A percentile compares a stretch with the other conserved stretches of the same genome.
phyloP scores from a whole-genome alignment of 352 stramenopile species.

The Pythium pyrilobum region DNA sequence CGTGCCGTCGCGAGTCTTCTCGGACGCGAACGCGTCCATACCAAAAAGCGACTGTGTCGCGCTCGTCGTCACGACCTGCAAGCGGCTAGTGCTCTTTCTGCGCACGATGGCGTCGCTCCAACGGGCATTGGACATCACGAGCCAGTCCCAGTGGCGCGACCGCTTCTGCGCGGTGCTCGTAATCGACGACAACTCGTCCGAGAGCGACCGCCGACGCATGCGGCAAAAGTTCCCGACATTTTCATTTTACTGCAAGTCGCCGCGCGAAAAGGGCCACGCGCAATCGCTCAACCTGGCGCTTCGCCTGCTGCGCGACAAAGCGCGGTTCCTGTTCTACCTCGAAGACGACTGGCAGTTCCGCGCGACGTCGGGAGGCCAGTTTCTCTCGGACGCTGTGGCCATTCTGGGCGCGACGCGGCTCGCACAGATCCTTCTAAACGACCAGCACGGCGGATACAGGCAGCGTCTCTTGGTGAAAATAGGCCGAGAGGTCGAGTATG shows the following conservation, averaged over 20 bases:
- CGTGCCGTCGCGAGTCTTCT: not conserved
- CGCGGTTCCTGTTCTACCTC: constrained; percentile 48
- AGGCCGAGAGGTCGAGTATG: constrained; percentile 23
- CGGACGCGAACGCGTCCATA: too few species aligned
- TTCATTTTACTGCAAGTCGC: constrained; percentile 30
- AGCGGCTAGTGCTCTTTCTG: constrained; percentile 40
- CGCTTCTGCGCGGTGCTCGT: constrained; percentile 44
- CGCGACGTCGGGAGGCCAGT: not conserved
- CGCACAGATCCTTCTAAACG: constrained; percentile 47
- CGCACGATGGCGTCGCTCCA: constrained; percentile 26
- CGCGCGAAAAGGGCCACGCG: constrained; percentile 34
- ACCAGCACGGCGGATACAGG: constrained; percentile 32
- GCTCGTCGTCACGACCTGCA: constrained; percentile 57
- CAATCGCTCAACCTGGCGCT: constrained; percentile 43
- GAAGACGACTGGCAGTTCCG: constrained; percentile 59
- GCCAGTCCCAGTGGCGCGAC: not conserved
- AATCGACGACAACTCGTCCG: constrained; percentile 48
- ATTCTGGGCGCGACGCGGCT: constrained; percentile 18
- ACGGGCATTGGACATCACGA: constrained; percentile 8
- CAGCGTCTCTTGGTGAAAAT: not conserved
- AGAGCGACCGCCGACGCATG: constrained; percentile 34
- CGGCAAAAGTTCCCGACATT: constrained; percentile 23
- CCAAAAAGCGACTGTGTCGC: constrained; percentile 22
- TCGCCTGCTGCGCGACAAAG: constrained; percentile 11
- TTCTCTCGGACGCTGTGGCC: constrained; percentile 17